Evolutionary conservation across 202 grass and related monocot genomes (phyloP).

Genomic region (Saccharum hybrid): DNA sequence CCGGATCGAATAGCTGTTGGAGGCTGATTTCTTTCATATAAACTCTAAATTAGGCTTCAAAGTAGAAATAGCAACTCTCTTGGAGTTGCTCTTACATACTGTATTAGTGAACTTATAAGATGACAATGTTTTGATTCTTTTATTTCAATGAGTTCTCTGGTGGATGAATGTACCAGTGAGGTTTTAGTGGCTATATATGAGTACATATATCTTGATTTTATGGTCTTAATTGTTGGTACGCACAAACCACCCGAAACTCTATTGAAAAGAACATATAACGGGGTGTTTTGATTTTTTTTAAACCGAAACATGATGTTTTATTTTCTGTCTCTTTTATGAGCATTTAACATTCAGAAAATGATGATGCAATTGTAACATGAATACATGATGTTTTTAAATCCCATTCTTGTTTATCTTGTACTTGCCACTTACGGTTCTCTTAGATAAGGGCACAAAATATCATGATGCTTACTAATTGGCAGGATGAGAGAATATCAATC

Average conservation of each 20-base stretch:
- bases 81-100: background rate
- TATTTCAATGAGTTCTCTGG: background rate
- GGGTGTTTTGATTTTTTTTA: background rate
- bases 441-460: slow-evolving; percentile 16
- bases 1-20: too few relatives aligned
- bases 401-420: slow-evolving; percentile 7
- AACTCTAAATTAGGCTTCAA: too few relatives aligned
- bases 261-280: background rate
- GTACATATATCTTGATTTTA: slow-evolving; percentile 28
- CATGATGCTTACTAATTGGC: slow-evolving; percentile 49
- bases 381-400: background rate
- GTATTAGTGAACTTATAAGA: slow-evolving; percentile 17
- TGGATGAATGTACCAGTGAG: background rate
- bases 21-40: too few relatives aligned
- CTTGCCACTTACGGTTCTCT: background rate
- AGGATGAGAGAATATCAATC: slow-evolving; percentile 83
- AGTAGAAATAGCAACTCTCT: too few relatives aligned
- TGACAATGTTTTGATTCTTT: background rate
- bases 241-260: background rate
- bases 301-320: background rate
- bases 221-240: background rate
- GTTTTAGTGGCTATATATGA: slow-evolving; percentile 4
- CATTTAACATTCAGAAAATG: slow-evolving; percentile 18
- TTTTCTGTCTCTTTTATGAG: background rate
- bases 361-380: slow-evolving; percentile 9